Percentiles rank a stretch among this genome's conserved stretches.
These are phyloP conservation scores for Ramularia endophylla DNA, from an alignment of 2,329 filamentous ascomycete species.

Conservation along the genomic window DNA sequence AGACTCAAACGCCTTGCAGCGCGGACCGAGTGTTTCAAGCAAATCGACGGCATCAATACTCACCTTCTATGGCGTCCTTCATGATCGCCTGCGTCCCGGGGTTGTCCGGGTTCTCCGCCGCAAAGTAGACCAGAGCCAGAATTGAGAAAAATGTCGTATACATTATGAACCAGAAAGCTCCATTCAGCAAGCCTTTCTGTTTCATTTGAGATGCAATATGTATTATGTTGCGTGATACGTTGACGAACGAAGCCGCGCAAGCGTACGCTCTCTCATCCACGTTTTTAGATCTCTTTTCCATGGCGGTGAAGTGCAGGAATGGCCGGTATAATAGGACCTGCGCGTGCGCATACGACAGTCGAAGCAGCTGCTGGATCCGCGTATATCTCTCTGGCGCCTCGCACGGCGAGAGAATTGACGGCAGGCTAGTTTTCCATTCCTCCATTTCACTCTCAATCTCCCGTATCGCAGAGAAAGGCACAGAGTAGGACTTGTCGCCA, in stretches of 20 bases:
- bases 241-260: constrained; percentile 62
- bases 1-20: too few species aligned
- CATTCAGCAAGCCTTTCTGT: constrained; percentile 66
- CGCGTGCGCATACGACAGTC: constrained; percentile 75
- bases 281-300: constrained; percentile 42
- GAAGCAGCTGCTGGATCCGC: constrained; percentile 65
- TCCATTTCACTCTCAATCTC: constrained; percentile 60
- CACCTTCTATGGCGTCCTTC: constrained; percentile 73
- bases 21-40: too few species aligned
- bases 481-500: constrained; percentile 52
- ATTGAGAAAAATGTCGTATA: constrained; percentile 81
- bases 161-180: constrained; percentile 81
- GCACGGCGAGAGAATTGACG: constrained; percentile 70
- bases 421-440: constrained; percentile 61
- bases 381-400: constrained; percentile 65
- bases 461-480: constrained; percentile 58
- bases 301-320: constrained; percentile 76
- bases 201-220: constrained; percentile 76
- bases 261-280: constrained; percentile 75
- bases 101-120: constrained; percentile 72
- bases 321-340: constrained; percentile 79
- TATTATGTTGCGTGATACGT: constrained; percentile 66
- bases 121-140: constrained; percentile 71
- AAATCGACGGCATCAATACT: too few species aligned
- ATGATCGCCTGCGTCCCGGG: constrained; percentile 71